Evolutionary conservation across 2,329 filamentous ascomycete genomes (phyloP), one percentile per base, ranked within the genome.

Genomic region (Ascochyta rabiei): DNA sequence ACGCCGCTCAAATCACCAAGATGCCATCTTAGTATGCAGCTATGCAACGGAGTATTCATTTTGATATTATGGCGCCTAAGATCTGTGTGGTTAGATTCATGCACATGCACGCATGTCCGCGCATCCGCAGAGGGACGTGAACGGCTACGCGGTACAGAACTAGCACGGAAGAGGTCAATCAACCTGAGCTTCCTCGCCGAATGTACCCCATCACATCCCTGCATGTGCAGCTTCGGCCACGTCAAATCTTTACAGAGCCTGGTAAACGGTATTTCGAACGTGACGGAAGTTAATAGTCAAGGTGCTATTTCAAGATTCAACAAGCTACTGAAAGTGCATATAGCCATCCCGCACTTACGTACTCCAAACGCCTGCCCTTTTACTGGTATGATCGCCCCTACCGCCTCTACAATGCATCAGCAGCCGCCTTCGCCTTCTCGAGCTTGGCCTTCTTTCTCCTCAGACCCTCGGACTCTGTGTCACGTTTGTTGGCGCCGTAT

Each of bases 401-500:
- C 12, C 16, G 7, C 23, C 18, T 39, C 26, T 47, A 67, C 43
- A 65, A 37, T n/a, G 64, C 67, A 30, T 72, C 64, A 18, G 71
- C 69, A 51, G 68, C 70, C 24, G 64, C 63, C 56, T 70, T 74
- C 0, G 66, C 68, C 59, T 75, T 92, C 79, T 98, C 95, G 58
- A 97, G 77, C 84, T 87, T 96, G 79, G 95, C 90, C 77, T 91
- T 87, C 88, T 99, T 99, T 53, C 83, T 84, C 66, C 93, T 85
- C 74, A 99, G 79, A 79, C 88, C 90, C 80, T 93, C 89, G 42
- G 93, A 90, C 80, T 96, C 91, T 23, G 87, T 89, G 64, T 93
- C 93, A 82, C 91, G 90, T 84, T 95, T 93, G 79, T 89, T 93
- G 78, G 97, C 96, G 59, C 87, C 92, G 78, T 96, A 96, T 72